Percentiles rank a stretch among this genome's conserved stretches.
Conservation (phyloP, 2,329 filamentous ascomycete genomes). For the Alternaria panax region DNA sequence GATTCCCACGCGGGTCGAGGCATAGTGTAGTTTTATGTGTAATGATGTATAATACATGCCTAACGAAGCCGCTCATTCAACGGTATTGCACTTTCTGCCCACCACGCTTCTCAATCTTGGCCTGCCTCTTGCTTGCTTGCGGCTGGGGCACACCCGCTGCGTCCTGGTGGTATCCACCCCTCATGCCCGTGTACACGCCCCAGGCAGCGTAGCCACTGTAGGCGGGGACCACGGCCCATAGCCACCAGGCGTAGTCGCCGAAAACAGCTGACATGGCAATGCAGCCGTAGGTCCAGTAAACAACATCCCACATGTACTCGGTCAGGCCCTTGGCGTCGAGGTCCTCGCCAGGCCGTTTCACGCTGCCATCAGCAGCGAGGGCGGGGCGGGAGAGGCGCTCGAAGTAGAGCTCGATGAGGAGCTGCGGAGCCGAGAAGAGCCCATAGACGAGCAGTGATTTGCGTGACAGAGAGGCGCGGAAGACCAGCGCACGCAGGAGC, state of each 20-base stretch:
- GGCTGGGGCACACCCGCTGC: slow-evolving; percentile 50
- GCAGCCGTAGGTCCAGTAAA: slow-evolving; percentile 92
- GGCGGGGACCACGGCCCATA: slow-evolving; percentile 60
- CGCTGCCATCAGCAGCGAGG: slow-evolving; percentile 66
- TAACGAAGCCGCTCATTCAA: slow-evolving; percentile 31
- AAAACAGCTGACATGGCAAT: slow-evolving; percentile 75
- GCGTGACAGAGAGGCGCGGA: slow-evolving; percentile 66
- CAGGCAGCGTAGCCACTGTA: slow-evolving; percentile 57
- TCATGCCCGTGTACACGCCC: slow-evolving; percentile 56
- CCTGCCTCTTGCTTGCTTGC: slow-evolving; percentile 56
- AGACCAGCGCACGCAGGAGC: slow-evolving; percentile 69
- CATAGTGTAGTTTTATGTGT: slow-evolving; percentile 26
- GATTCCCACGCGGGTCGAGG: slow-evolving; percentile 67
- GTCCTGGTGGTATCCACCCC: slow-evolving; percentile 52
- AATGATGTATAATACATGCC: slow-evolving; percentile 3
- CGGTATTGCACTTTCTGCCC: slow-evolving; percentile 59
- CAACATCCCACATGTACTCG: slow-evolving; percentile 96
- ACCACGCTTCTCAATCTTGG: slow-evolving; percentile 61
- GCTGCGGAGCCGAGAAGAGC: slow-evolving; percentile 74
- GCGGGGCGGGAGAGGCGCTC: slow-evolving; percentile 83
- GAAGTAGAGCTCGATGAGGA: slow-evolving; percentile 83
- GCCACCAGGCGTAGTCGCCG: slow-evolving; percentile 80
- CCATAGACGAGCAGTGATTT: slow-evolving; percentile 69
- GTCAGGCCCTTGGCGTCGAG: slow-evolving; percentile 86
- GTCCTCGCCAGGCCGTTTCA: slow-evolving; percentile 84